Evolutionary conservation across 352 stramenopile species (phyloP).

Genomic region (Pythium grandisporangium): DNA sequence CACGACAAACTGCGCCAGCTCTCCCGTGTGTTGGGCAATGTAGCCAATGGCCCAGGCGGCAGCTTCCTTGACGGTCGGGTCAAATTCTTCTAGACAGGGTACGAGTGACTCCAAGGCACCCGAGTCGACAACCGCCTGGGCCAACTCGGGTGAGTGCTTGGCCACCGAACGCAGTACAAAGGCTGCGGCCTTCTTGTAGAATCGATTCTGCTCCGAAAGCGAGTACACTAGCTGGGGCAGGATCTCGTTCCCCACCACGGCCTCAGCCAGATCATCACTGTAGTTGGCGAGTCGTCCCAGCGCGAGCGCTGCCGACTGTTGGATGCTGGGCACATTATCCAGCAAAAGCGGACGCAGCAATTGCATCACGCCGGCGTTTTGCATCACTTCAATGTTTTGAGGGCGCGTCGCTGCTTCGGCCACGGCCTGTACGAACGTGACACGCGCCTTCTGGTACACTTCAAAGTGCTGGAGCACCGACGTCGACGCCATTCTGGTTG

Average conservation of each 20-base stretch:
- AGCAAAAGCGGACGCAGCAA: constrained; percentile 88
- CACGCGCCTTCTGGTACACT: constrained; percentile 92
- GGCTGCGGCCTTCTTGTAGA: constrained; percentile 94
- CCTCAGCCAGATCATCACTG: constrained; percentile 91
- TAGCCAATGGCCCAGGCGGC: constrained; percentile 94
- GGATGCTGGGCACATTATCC: constrained; percentile 94
- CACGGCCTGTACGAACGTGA: constrained; percentile 92
- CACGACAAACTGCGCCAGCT: constrained; percentile 91
- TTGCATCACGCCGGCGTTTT: constrained; percentile 95
- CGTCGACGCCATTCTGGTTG: constrained; percentile 67
- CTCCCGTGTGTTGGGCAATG: constrained; percentile 91
- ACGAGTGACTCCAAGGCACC: constrained; percentile 89
- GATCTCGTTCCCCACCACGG: constrained; percentile 93
- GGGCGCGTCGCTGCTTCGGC: constrained; percentile 90
- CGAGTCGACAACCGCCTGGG: constrained; percentile 91
- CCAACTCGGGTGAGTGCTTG: constrained; percentile 92
- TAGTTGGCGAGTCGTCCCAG: constrained; percentile 93
- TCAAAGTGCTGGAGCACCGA: constrained; percentile 94
- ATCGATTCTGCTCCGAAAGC: constrained; percentile 91
- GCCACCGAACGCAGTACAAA: constrained; percentile 92
- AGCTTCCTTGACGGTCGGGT: constrained; percentile 92
- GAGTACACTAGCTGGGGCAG: constrained; percentile 96
- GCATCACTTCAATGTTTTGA: constrained; percentile 96
- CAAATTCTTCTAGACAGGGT: constrained; percentile 93
- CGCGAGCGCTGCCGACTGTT: constrained; percentile 91